Evolutionary conservation across 345 rosid genomes (phyloP), one percentile per base, ranked within the genome.

Genomic region (Alliaria petiolata): DNA sequence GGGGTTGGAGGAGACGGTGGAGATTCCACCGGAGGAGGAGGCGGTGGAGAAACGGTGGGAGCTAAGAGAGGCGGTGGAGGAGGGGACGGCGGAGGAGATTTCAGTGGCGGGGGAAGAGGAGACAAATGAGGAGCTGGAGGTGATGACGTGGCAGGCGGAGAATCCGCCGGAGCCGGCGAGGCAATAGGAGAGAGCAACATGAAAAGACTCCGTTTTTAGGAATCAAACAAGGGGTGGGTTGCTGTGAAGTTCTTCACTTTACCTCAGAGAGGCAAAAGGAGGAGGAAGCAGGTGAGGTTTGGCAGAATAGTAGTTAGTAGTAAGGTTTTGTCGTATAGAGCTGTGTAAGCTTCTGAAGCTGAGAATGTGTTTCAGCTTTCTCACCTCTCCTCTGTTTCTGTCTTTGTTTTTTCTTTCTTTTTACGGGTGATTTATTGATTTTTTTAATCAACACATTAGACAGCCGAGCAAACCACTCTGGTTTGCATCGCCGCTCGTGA

Each of bases 181-280:
- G 71, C 12, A 35, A 43, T 61, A 61, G 74, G 79, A 52, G 79
- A 75, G 51, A 75, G 79, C 35, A 30, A 68, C 70, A 75, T 75
- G 0, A 46, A 64, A 44, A 6, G 70, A 25, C 0, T 25, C 0
- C 73, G 61, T 51, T 40, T 42, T 11, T 0, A 50, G 16, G 51
- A 49, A 15, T 15, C 6, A 38, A 12, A 20, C 43, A 67, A 39
- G 0, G 7, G 25, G 61, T 0, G 7, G 25, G 61, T 39, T 8
- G 51, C 8, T n/a, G 47, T 45, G 58, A 26, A 61, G 53, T 58
- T 22, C 14, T 43, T 45, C 5, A 7, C 8, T 26, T 53, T 7
- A 49, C 5, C 20, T 20, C 0, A 52, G 31, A 19, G 64, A 68
- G 11, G n/a, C n/a, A 22, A 3, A 22, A 49, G 58, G 44, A 19